phyloP scores from a whole-genome alignment of 768 basidiomycete species.

The Trametes coccinea region DNA sequence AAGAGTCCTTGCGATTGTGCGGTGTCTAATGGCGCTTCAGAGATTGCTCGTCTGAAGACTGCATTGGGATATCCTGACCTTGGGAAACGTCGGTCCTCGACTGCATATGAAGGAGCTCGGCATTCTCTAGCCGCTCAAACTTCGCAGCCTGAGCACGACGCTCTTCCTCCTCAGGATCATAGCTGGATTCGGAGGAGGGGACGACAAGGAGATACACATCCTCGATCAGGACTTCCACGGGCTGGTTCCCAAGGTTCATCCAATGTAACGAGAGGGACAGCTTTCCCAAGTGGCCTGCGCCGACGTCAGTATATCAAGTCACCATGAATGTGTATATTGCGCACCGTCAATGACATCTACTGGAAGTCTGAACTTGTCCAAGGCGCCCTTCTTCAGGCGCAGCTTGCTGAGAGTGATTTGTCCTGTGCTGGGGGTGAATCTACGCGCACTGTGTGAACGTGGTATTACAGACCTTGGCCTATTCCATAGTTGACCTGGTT shows the following conservation, averaged over 20 bases:
- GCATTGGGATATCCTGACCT: slow-evolving; percentile 38
- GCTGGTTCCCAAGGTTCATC: slow-evolving; percentile 86
- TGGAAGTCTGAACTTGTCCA: slow-evolving; percentile 94
- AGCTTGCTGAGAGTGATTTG: slow-evolving; percentile 78
- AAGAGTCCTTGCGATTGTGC: slow-evolving; percentile 83
- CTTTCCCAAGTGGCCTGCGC: slow-evolving; percentile 77
- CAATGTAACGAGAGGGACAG: slow-evolving; percentile 86
- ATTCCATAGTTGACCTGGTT: slow-evolving; percentile 95
- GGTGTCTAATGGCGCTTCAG: slow-evolving; percentile 41
- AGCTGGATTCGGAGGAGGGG: slow-evolving; percentile 67
- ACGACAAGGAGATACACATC: slow-evolving; percentile 94
- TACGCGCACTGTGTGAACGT: background rate
- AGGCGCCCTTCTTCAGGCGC: slow-evolving; percentile 86
- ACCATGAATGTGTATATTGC: background rate
- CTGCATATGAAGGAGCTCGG: slow-evolving; percentile 77
- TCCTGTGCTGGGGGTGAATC: slow-evolving; percentile 42
- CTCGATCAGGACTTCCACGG: slow-evolving; percentile 88
- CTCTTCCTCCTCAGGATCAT: slow-evolving; percentile 85
- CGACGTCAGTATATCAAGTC: background rate
- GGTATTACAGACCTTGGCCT: slow-evolving; percentile 60
- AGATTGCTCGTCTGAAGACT: background rate
- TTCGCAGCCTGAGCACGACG: slow-evolving; percentile 80
- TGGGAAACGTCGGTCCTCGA: slow-evolving; percentile 51
- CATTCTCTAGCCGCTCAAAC: slow-evolving; percentile 83
- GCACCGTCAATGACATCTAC: slow-evolving; percentile 92